Conservation (phyloP, 192 early-diverging fungal species). For the Coemansia sp. region DNA sequence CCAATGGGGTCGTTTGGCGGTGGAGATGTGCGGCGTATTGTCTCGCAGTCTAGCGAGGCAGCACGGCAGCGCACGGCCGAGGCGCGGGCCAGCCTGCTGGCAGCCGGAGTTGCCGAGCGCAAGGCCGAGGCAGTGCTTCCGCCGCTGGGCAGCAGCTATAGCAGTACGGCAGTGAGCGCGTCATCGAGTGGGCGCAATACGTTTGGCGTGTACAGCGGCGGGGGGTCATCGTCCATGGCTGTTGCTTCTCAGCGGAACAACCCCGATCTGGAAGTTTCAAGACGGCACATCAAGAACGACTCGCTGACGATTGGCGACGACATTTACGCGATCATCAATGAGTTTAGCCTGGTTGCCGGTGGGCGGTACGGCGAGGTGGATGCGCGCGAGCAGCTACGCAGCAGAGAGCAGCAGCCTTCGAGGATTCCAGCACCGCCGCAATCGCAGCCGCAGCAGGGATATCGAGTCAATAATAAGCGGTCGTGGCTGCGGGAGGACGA, state of each 20-base stretch:
- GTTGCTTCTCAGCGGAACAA: not conserved
- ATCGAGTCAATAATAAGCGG: too few species aligned
- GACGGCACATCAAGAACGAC: constrained; percentile 19
- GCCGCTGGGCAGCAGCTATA: constrained; percentile 21
- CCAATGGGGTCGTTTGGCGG: not conserved
- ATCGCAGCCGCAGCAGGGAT: not conserved
- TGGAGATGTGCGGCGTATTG: constrained; percentile 28
- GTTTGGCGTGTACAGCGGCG: constrained; percentile 23
- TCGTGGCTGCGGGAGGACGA: not conserved
- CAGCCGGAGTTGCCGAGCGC: constrained; percentile 42
- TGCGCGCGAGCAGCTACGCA: constrained; percentile 23
- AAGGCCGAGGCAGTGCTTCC: constrained; percentile 34
- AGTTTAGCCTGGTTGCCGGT: constrained; percentile 48
- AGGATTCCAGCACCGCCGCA: constrained; percentile 2
- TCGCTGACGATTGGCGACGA: constrained; percentile 55
- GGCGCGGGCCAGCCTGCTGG: constrained; percentile 51
- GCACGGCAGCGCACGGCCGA: constrained; percentile 41
- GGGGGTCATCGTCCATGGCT: too few species aligned
- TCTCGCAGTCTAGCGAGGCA: constrained; percentile 28
- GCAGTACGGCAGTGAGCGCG: constrained; percentile 5
- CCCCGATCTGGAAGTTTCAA: not conserved
- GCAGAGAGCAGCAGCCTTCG: not conserved
- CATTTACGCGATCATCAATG: constrained; percentile 50
- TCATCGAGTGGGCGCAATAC: constrained; percentile 22
- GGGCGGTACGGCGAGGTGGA: constrained; percentile 51